phyloP scores from a whole-genome alignment of 495 filamentous ascomycete genomes.

The Hyaloscypha finlandica region DNA sequence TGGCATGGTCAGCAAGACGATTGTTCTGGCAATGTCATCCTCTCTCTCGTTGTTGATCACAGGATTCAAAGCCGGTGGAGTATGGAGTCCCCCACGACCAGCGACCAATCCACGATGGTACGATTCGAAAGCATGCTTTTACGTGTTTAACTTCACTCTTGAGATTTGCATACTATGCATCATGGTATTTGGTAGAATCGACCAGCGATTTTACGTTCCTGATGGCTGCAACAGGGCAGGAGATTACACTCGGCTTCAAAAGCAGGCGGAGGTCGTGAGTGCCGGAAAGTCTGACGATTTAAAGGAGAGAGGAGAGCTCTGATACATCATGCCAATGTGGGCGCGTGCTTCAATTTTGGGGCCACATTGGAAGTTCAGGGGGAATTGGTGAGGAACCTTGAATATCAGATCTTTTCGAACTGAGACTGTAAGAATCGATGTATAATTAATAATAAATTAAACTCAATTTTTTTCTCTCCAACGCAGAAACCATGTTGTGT shows the following conservation, averaged over 20 bases:
- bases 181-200: slow-evolving; percentile 66
- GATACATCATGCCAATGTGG: too few species aligned
- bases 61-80: slow-evolving; percentile 58
- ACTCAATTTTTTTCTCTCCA: too few species aligned
- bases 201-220: slow-evolving; percentile 58
- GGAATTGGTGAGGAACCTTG: too few species aligned
- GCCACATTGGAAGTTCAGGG: too few species aligned
- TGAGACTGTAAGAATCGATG: too few species aligned
- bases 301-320: too few species aligned
- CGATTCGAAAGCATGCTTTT: slow-evolving; percentile 68
- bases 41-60: slow-evolving; percentile 69
- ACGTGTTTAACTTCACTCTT: slow-evolving; percentile 70
- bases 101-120: slow-evolving; percentile 61
- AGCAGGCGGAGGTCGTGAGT: neutral
- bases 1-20: slow-evolving; percentile 60
- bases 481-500: too few species aligned
- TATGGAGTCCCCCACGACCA: slow-evolving; percentile 53
- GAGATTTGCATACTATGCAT: slow-evolving; percentile 65
- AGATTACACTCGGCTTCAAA: neutral
- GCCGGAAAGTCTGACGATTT: neutral
- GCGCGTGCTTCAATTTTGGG: too few species aligned
- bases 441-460: too few species aligned
- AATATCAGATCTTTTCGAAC: too few species aligned
- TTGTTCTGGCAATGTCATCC: slow-evolving; percentile 36
- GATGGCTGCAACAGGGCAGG: neutral